Evolutionary conservation across 1,139 yeast species (phyloP), one percentile per base, ranked within the genome.

Genomic region (Zygosaccharomyces pseudobailii): DNA sequence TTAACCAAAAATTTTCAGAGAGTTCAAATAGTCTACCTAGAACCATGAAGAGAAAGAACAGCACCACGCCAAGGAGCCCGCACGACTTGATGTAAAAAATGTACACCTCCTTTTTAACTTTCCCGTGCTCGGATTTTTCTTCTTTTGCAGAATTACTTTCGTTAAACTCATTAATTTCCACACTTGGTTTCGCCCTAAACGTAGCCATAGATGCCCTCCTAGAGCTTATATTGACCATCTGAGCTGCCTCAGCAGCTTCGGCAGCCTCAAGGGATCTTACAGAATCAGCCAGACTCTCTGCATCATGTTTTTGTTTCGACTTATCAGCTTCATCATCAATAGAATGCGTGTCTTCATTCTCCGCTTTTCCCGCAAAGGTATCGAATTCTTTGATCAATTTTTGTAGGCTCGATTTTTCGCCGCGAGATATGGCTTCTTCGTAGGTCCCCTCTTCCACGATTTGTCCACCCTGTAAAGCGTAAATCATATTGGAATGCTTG

Each of bases 201-300:
- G 86, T 71, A 3, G 80, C 84, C 40, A 75, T 68, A 42, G 87
- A 80, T 0, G 89, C 87, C 60, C 84, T 74, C 62, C 87, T 74
- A 30, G 82, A 66, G 1, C 71, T 65, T 3, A 51, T 34, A 9
- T 46, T 40, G 17, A 45, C 30, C 8, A 47, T 37, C 30, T 51
- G 54, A 6, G 35, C 24, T 32, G 53, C 52, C 7, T 49, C 54
- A 10, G 42, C 49, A 4, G 48, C 39, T 8, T 50, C 53, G 19
- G 42, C 46, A 7, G 45, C 32, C 13, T 30, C 19, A 6, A 41
- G 17, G 2, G 50, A 38, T 32, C 36, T 31, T 6, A 43, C 19
- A 8, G 27, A 34, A 13, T 32, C 42, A 20, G 21, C 37, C 9
- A 31, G 19, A 19, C 23, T 20, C 5, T 35, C 35, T 8, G 8